Base-by-base conservation (phyloP, 164 flowering plant species). In the Vitis riparia region DNA sequence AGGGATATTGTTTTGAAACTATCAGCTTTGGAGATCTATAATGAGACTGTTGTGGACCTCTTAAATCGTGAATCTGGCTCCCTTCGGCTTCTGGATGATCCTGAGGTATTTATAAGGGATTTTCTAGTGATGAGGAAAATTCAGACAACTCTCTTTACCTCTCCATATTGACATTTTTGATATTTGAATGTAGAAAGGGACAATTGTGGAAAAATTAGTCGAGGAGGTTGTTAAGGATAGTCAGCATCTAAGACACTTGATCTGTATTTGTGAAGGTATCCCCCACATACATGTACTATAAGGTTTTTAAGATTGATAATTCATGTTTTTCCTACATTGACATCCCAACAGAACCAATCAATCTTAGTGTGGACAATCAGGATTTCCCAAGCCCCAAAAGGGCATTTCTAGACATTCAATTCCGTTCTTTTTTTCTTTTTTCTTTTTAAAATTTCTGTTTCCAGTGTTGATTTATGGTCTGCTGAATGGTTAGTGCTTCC, bases 11-110 rank as follows among this genome's bases (percentile, higher is more conserved):
- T 75, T 13, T 62, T 90, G 69, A 90, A 85, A 68, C 37, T 90
- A 55, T 91, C 94, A 66, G 97, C 92, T 29, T 49, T 92, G 79
- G 96, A 92, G 79, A 92, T 92, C 56, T 90, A 92, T 68, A 90
- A 92, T 76, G 97, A 92, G 75, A 90, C 84, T 51, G 94, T 90
- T 37, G 71, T 84, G 16, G 96, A 92, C 75, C 87, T 92, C 57
- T 72, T 92, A 71, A 92, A 90, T 76, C 79, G 83, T 19, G 86
- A 85, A 23, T 83, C 88, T 79, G 91, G 90, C 49, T 67, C 76
- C 53, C 90, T 90, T 70, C 81, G 92, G 66, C 89, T 92, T 72
- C 72, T 91, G 80, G 97, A 92, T 81, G 96, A 92, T 77, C 94
- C 96, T 29, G 95, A 92, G 97, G 97, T 88, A 85, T 55, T 59